A percentile compares a stretch with the other conserved stretches of the same genome.
Evolutionary conservation across 2,329 filamentous ascomycete species (phyloP).

Genomic region (Aspergillus niger): DNA sequence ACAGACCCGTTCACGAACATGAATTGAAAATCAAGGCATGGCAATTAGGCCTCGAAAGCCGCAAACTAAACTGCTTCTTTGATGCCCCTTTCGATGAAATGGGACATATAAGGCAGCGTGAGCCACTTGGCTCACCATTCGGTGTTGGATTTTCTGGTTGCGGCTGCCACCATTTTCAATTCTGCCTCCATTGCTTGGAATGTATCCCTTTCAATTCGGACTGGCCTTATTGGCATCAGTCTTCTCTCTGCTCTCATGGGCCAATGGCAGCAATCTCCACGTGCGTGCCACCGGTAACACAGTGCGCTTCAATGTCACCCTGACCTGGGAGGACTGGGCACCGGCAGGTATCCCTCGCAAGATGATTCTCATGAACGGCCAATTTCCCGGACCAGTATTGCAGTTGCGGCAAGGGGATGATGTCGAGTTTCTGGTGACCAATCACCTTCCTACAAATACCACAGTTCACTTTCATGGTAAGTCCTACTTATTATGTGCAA

Average conservation of each 20-base stretch:
- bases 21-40: background rate
- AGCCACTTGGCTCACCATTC: background rate
- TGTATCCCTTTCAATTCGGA: constrained; percentile 9
- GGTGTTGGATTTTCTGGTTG: background rate
- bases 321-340: constrained; percentile 34
- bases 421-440: constrained; percentile 33
- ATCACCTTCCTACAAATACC: constrained; percentile 26
- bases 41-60: background rate
- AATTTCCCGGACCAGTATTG: constrained; percentile 32
- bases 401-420: constrained; percentile 30
- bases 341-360: constrained; percentile 32
- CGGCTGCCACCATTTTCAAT: no score
- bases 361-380: constrained; percentile 31
- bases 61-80: background rate
- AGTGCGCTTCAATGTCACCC: constrained; percentile 32
- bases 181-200: background rate
- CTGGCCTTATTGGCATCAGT: constrained; percentile 13
- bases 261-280: constrained; percentile 5
- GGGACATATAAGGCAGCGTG: background rate
- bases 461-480: constrained; percentile 38
- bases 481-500: background rate
- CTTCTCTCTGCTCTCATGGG: constrained; percentile 12
- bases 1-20: background rate
- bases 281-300: constrained; percentile 14
- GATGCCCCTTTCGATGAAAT: background rate